Percentiles rank a stretch among this genome's conserved stretches.
phyloP scores from a whole-genome alignment of 306 rosid genomes.

The Cucumis cinereus region DNA sequence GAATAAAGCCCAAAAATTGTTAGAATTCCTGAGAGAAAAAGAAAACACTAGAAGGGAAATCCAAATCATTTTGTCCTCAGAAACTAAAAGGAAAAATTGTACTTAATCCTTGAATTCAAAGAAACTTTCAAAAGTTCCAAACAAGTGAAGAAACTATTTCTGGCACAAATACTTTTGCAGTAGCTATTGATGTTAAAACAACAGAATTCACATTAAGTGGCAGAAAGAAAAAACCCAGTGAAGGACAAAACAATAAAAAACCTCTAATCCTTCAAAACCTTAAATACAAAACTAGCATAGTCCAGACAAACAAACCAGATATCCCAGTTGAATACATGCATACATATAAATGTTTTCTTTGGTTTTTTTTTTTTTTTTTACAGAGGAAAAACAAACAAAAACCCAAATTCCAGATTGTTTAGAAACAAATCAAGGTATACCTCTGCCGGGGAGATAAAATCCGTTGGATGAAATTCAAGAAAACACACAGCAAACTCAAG shows the following conservation, averaged over 20 bases:
- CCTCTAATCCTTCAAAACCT: neutral
- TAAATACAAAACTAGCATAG: neutral
- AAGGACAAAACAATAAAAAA: neutral
- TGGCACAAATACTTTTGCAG: neutral
- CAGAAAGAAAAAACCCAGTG: neutral
- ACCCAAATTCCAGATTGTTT: neutral
- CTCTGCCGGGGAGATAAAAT: neutral
- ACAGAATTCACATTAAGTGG: neutral
- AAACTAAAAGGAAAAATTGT: neutral
- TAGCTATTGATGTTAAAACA: neutral
- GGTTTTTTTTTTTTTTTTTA: neutral
- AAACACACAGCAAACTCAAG: slow-evolving; percentile 13
- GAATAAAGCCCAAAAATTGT: neutral
- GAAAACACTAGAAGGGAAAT: neutral
- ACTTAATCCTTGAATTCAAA: neutral
- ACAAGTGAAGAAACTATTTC: neutral
- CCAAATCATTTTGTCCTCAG: neutral
- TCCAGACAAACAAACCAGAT: neutral
- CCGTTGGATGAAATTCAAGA: neutral
- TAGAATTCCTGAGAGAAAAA: neutral
- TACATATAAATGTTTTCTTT: neutral
- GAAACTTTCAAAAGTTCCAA: neutral
- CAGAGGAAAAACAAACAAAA: neutral
- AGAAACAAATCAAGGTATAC: neutral
- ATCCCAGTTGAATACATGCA: neutral